These are phyloP conservation scores for Albugo laibachii DNA, from an alignment of 352 stramenopile genomes.

Conservation along the genomic window DNA sequence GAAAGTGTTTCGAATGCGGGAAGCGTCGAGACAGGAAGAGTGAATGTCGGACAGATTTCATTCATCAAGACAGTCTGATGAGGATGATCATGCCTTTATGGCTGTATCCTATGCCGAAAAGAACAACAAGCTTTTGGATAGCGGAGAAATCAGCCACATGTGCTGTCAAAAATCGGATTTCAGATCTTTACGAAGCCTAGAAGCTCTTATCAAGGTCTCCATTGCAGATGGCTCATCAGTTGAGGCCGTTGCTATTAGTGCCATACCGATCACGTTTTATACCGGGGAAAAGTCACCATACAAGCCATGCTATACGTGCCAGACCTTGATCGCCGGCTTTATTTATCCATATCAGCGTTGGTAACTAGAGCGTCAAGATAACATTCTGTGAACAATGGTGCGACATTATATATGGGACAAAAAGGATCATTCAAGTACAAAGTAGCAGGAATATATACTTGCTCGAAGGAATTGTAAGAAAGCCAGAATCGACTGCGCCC, in stretches of 20 bases:
- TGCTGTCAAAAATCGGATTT: constrained; percentile 1
- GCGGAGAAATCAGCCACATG: constrained; percentile 5
- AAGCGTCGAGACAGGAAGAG: constrained; percentile 1
- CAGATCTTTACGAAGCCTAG: neutral
- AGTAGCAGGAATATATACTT: neutral
- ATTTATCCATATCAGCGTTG: neutral
- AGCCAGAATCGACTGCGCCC: neutral
- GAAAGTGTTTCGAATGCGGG: constrained; percentile 1
- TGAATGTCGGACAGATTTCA: neutral
- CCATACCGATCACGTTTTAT: neutral
- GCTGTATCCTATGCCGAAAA: too few species aligned
- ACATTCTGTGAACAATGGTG: neutral
- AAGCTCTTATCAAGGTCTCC: too few species aligned
- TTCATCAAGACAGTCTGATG: too few species aligned
- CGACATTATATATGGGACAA: neutral
- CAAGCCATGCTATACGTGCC: neutral
- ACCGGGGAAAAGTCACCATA: neutral
- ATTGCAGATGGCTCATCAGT: too few species aligned
- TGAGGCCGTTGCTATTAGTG: neutral
- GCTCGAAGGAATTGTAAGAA: neutral
- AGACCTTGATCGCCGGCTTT: neutral
- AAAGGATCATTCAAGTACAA: neutral
- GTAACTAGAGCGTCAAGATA: neutral
- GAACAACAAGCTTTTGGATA: constrained; percentile 2
- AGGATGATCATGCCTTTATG: too few species aligned